Percentiles rank a stretch among this genome's conserved stretches.
Conservation (phyloP, 202 grass and related monocot species). For the Sporobolus alterniflorus region DNA sequence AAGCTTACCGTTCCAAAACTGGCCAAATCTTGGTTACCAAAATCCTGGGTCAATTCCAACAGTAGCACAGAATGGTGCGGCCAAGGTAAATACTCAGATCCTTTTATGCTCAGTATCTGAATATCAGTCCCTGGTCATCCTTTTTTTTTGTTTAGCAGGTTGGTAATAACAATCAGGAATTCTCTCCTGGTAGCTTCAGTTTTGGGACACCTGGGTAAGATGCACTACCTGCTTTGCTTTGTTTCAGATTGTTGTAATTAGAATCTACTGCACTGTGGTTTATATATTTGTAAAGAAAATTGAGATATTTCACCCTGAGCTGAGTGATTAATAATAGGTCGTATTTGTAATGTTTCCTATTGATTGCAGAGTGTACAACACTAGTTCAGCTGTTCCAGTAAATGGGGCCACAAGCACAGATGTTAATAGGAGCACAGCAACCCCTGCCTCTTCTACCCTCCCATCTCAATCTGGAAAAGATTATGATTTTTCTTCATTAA, state of each 20-base stretch:
- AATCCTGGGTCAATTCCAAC: conserved; percentile 51
- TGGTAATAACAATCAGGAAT: conserved; percentile 42
- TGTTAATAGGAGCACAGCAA: conserved; percentile 48
- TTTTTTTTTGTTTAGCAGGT: conserved; percentile 31
- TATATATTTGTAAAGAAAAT: conserved; percentile 9
- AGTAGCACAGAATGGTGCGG: conserved; percentile 56
- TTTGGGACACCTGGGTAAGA: conserved; percentile 72
- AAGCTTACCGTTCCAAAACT: conserved; percentile 60
- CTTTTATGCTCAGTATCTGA: background rate
- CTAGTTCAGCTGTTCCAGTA: conserved; percentile 41
- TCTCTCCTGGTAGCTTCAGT: conserved; percentile 54
- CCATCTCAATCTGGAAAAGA: conserved; percentile 69
- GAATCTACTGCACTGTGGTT: background rate
- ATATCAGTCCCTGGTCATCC: conserved; percentile 26
- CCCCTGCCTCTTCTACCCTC: conserved; percentile 45
- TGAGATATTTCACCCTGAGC: background rate
- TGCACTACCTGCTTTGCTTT: background rate
- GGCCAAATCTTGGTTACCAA: conserved; percentile 74
- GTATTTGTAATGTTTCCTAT: conserved; percentile 5
- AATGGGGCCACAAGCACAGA: conserved; percentile 38
- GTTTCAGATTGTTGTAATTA: background rate
- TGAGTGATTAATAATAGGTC: background rate
- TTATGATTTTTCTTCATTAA: conserved; percentile 93
- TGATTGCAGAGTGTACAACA: conserved; percentile 55
- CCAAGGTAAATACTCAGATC: conserved; percentile 43